Evolutionary conservation across 2,329 filamentous ascomycete species (phyloP).

Genomic region (Colletotrichum lini): DNA sequence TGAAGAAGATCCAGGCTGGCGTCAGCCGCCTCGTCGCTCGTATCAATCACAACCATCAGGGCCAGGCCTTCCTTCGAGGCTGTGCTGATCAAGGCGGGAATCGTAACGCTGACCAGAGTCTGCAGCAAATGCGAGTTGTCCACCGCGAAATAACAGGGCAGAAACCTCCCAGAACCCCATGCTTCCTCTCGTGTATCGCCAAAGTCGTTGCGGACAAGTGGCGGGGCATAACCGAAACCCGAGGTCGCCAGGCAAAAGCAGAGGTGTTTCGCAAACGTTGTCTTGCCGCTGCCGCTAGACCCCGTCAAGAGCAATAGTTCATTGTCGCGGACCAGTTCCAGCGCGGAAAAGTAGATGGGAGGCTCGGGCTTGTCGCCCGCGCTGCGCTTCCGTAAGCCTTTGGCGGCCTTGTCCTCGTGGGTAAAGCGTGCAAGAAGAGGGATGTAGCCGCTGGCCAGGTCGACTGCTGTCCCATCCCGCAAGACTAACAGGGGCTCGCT

Average conservation of each 20-base stretch:
- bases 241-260: not conserved
- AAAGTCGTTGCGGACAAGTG: conserved; percentile 6
- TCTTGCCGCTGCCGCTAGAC: conserved; percentile 17
- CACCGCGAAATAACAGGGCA: not conserved
- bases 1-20: not conserved
- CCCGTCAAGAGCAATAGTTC: conserved; percentile 9
- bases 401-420: conserved; percentile 26
- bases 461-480: not conserved
- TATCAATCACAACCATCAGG: conserved; percentile 9
- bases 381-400: conserved; percentile 20
- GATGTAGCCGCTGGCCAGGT: conserved; percentile 20
- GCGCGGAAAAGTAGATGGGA: conserved; percentile 3
- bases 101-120: not conserved
- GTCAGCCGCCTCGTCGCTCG: not conserved
- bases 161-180: not conserved
- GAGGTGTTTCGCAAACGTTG: conserved; percentile 23
- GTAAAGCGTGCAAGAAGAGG: conserved; percentile 14
- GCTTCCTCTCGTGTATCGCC: not conserved
- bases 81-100: not conserved
- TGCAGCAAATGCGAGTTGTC: not conserved
- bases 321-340: conserved; percentile 23
- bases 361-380: not conserved
- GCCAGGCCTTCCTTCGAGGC: not conserved
- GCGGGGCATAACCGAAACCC: rapidly evolving
- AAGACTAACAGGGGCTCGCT: not conserved